These are phyloP conservation scores for Penium margaritaceum DNA, from an alignment of 139 green algal species.

Conservation along the genomic window DNA sequence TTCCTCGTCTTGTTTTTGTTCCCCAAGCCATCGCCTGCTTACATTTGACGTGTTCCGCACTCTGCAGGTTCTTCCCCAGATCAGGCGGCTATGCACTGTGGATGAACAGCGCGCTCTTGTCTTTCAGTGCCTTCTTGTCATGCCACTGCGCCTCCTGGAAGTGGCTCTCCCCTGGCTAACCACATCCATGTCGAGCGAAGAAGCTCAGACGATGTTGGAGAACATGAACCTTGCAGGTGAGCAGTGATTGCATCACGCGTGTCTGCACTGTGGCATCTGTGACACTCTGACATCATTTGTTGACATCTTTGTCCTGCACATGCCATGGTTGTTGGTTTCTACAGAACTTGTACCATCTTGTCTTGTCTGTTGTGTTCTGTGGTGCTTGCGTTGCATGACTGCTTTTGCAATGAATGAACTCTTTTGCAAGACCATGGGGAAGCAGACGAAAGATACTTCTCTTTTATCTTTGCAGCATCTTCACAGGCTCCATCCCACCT, in stretches of 20 bases:
- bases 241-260: too few species aligned
- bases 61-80: not conserved
- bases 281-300: too few species aligned
- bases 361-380: too few species aligned
- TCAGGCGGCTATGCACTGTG: constrained; percentile 64
- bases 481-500: not conserved
- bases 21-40: not conserved
- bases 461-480: not conserved
- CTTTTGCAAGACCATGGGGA: not conserved
- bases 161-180: constrained; percentile 79
- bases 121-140: constrained; percentile 76
- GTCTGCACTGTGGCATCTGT: too few species aligned
- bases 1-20: not conserved
- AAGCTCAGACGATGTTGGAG: constrained; percentile 50
- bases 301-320: too few species aligned
- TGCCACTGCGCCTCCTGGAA: constrained; percentile 89
- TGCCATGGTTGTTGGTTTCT: too few species aligned
- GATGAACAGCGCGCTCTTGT: constrained; percentile 79
- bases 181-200: constrained; percentile 55
- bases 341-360: too few species aligned
- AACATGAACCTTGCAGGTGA: constrained; percentile 61
- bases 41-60: not conserved
- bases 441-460: not conserved
- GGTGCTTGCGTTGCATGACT: too few species aligned
- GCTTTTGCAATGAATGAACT: too few species aligned